phyloP scores from a whole-genome alignment of 306 rosid species.

The Inga leiocalycina region DNA sequence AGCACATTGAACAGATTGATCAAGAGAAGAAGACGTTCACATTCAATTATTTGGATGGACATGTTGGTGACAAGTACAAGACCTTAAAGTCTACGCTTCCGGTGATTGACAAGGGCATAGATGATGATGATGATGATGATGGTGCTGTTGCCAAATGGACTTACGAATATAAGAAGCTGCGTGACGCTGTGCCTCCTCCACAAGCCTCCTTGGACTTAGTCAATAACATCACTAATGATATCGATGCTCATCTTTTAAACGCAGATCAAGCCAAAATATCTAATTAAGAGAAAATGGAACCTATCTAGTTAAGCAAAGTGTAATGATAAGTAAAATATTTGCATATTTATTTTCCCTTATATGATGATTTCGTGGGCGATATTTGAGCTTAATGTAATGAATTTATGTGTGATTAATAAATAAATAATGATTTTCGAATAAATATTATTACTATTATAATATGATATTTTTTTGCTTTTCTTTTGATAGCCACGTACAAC shows the following conservation, averaged over 20 bases:
- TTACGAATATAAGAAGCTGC: not conserved
- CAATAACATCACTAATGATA: not conserved
- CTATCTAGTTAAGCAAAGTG: not conserved
- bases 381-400: no score
- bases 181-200: no score
- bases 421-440: no score
- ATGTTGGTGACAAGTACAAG: not conserved
- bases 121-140: no score
- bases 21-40: not conserved
- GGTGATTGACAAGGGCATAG: not conserved
- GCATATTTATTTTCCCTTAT: no score
- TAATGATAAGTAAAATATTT: no score
- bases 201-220: not conserved
- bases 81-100: not conserved
- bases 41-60: not conserved
- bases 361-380: no score
- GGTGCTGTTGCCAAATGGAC: not conserved
- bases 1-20: not conserved
- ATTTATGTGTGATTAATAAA: no score
- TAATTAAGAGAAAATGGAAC: no score
- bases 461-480: no score
- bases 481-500: no score
- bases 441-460: no score
- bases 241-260: not conserved
- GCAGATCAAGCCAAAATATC: not conserved